Percentiles rank a stretch among this genome's conserved stretches.
Conservation (phyloP, 176 grass and related monocot species). For the Neostapfia colusana region DNA sequence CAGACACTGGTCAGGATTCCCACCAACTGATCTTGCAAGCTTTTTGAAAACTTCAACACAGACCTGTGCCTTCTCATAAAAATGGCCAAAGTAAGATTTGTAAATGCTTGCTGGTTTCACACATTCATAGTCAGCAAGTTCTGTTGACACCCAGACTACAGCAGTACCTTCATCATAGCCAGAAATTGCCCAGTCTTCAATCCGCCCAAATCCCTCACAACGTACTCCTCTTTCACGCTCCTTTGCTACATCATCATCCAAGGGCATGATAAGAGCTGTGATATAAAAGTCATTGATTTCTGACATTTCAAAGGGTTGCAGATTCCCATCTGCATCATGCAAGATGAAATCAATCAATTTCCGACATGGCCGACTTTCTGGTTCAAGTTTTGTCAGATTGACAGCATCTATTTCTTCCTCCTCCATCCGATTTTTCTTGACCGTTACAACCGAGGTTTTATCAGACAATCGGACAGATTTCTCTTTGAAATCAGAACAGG, state of each 20-base stretch:
- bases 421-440: conserved; percentile 65
- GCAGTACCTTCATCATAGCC: conserved; percentile 95
- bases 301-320: conserved; percentile 95
- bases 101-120: conserved; percentile 85
- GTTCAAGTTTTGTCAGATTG: conserved; percentile 71
- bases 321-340: conserved; percentile 86
- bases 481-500: conserved; percentile 82
- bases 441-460: conserved; percentile 54
- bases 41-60: conserved; percentile 94
- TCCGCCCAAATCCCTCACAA: conserved; percentile 94
- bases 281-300: conserved; percentile 88
- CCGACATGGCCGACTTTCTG: conserved; percentile 65
- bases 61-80: conserved; percentile 81
- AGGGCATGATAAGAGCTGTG: conserved; percentile 85
- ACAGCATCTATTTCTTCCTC: conserved; percentile 86
- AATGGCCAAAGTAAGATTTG: conserved; percentile 79
- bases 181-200: conserved; percentile 92
- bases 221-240: conserved; percentile 73
- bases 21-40: conserved; percentile 68
- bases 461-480: conserved; percentile 60
- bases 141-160: conserved; percentile 90
- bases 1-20: conserved; percentile 67
- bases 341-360: conserved; percentile 86
- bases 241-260: conserved; percentile 80
- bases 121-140: conserved; percentile 93